Evolutionary conservation across 352 stramenopile genomes (phyloP), one percentile per base, ranked within the genome.

Genomic region (Peronospora farinosa): DNA sequence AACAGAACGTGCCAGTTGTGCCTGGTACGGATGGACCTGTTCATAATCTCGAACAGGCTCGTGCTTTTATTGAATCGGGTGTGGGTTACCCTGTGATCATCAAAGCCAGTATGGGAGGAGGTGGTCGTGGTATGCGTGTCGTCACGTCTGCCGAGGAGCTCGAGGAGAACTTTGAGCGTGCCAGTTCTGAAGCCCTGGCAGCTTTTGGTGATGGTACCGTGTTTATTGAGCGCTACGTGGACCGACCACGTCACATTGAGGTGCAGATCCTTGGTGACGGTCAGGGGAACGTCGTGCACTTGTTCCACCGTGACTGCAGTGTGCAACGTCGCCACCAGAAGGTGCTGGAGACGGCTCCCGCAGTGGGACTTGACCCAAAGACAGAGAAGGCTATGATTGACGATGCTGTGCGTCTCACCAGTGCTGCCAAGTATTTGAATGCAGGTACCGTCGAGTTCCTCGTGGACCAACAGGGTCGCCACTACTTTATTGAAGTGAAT

Each of bases 401-500:
- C 21, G 86, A 98, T 66, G 92, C 96, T 2, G 75, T 97, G 43
- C 73, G 78, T 11, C 82, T 98, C 35, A 89, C 93, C 7, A 81
- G 75, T 47, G 82, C 85, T 12, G 89, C 89, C 28, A 94, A 96
- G 40, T 98, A 98, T 70, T 67, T 93, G 23, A 97, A 97, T 69
- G 95, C 96, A 10, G 96, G 96, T 49, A 99, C 96, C 7, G 95
- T 99, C 19, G 96, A 99, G 77, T 99, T 99, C 62, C 75, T 99
- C 2, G 81, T 98, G 44, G 95, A 98, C 67, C 83, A 98, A 62
- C 37, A 85, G 61, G 63, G 74, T 15, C 73, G 78, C 31, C 84
- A 96, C 74, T 97, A 97, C 77, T 99, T 99, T 64, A 98, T 98
- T 52, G 96, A 99, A 80, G 94, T 98, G 54, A 99, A 99, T 72